Evolutionary conservation across 192 early-diverging fungal species (phyloP), one percentile per base, ranked within the genome.

Genomic region (Podila verticillata): DNA sequence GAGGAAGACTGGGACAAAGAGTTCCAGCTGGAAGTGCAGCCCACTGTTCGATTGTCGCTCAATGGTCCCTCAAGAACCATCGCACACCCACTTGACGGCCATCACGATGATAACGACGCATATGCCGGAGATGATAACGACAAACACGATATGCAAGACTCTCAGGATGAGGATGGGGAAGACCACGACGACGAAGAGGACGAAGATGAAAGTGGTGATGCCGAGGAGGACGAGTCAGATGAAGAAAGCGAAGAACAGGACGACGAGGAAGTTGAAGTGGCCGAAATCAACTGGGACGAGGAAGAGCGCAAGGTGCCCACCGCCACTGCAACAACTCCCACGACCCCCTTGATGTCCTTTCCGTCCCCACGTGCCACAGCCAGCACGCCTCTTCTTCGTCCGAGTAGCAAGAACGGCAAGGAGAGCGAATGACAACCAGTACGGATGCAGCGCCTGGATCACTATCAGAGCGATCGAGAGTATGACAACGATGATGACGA

Each of bases 341-440:
- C 31, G 2, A 62, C 35, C 20, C 35, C 22, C 32, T 22, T 17
- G 32, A 36, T n/a, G 39, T 12, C 51, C 0, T 54, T 54, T 19
- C 24, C 51, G n/a, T 44, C 35, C 17, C 22, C 39, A 6, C 47
- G 8, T 19, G 32, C 34, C 32, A 39, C 15, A 22, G 29, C 48
- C 57, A 69, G 8, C 26, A 59, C 28, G 15, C 30, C 65, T 32
- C 51, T 32, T 31, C 32, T 13, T 28, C 48, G 3, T 70, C 39
- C 5, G 31, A 47, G 7, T 56, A 60, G 51, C 49, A 31, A n/a
- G n/a, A n/a, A 22, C 73, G 61, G 26, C 73, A 51, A 68, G 30
- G 24, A 30, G 5, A 7, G 29, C 4, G 70, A 80, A 80, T 80
- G 75, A 80, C 75, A 80, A 80, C 69, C 39, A 80, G 69, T 51